Percentiles rank a stretch among this genome's conserved stretches.
phyloP scores from a whole-genome alignment of 805 yeast species.

The Priceomyces haplophilus region DNA sequence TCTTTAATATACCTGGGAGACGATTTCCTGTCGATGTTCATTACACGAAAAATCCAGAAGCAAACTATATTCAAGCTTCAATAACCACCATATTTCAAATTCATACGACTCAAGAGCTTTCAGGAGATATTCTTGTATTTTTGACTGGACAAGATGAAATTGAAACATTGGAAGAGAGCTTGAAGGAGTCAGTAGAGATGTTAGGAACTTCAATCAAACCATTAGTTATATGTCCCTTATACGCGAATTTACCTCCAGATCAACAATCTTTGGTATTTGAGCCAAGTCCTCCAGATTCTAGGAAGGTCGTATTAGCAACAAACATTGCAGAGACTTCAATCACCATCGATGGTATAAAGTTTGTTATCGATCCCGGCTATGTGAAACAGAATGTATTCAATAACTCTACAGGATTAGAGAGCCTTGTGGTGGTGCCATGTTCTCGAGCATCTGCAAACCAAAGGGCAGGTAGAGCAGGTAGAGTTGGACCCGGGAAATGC shows the following conservation, averaged over 20 bases:
- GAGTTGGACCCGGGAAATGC: constrained; percentile 48
- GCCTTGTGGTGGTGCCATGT: constrained; percentile 44
- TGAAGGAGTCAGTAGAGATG: constrained; percentile 61
- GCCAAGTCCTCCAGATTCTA: constrained; percentile 71
- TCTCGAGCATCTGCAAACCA: constrained; percentile 46
- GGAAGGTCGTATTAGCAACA: constrained; percentile 92
- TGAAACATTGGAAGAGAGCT: constrained; percentile 70
- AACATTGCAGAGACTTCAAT: constrained; percentile 67
- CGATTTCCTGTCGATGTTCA: constrained; percentile 87
- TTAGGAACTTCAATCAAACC: constrained; percentile 60
- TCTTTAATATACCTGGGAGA: constrained; percentile 87
- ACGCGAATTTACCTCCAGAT: constrained; percentile 87
- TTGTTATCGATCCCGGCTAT: constrained; percentile 45
- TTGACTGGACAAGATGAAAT: constrained; percentile 97
- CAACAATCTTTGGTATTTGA: constrained; percentile 79
- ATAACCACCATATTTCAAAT: constrained; percentile 84
- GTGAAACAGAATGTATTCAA: constrained; percentile 44
- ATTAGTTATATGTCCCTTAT: constrained; percentile 78
- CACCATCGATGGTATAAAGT: constrained; percentile 42
- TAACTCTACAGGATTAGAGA: constrained; percentile 43
- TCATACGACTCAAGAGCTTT: constrained; percentile 60
- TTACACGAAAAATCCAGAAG: constrained; percentile 83
- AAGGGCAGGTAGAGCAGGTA: constrained; percentile 48
- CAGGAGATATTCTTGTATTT: constrained; percentile 87
- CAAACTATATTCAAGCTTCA: constrained; percentile 88